Evolutionary conservation across 495 filamentous ascomycete genomes (phyloP).

Genomic region (Aspergillus homomorphus): DNA sequence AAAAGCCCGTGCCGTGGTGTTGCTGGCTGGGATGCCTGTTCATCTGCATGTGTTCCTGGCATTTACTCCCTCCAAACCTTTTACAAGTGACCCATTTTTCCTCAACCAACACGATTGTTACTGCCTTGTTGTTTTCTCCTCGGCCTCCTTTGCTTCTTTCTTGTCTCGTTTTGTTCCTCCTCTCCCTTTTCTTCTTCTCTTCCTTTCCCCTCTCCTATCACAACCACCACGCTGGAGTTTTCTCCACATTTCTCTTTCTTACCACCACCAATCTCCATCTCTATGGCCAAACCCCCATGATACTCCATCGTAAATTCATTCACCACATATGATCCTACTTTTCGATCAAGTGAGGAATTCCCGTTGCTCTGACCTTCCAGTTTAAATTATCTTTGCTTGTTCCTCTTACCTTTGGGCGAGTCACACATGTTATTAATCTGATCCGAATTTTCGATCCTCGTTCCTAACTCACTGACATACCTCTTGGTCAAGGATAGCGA

Average conservation of each 20-base stretch:
- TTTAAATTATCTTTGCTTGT: background rate
- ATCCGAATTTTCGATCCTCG: background rate
- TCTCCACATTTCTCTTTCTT: background rate
- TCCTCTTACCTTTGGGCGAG: background rate
- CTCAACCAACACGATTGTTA: background rate
- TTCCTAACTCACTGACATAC: slow-evolving; percentile 1
- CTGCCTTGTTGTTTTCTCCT: background rate
- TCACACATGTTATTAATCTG: background rate
- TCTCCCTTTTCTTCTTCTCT: background rate
- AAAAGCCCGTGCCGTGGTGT: background rate
- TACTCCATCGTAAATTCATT: background rate
- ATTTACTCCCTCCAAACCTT: background rate
- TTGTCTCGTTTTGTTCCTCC: slow-evolving; percentile 2
- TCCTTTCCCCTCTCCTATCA: background rate
- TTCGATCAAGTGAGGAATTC: background rate
- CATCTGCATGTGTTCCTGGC: background rate
- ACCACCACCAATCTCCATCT: background rate
- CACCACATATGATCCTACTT: background rate
- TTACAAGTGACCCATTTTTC: background rate
- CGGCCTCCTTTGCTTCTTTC: background rate
- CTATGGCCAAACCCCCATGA: background rate
- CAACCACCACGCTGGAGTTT: background rate
- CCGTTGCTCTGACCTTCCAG: background rate
- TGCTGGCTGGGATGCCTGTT: background rate
- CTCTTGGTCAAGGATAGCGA: slow-evolving; percentile 22